Evolutionary conservation across 768 basidiomycete genomes (phyloP).

Genomic region (Udeniomyces megalosporus): DNA sequence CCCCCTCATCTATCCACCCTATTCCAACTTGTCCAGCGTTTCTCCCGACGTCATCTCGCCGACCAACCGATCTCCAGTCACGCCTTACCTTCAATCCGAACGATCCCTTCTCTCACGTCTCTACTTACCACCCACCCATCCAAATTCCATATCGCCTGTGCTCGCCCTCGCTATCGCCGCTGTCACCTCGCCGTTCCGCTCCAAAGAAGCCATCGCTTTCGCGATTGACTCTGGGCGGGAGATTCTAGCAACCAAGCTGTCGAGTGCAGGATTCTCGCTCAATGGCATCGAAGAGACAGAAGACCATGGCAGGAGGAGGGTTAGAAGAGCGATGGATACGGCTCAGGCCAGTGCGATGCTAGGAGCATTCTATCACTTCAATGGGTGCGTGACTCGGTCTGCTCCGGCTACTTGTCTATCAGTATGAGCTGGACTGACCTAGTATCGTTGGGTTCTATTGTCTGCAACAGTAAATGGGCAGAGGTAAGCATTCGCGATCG

Average conservation of each 20-base stretch:
- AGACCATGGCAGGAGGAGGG: not conserved
- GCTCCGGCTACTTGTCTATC: not conserved
- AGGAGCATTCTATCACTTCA: not conserved
- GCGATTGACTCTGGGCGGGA: constrained; percentile 1
- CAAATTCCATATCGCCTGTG: not conserved
- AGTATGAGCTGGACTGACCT: not conserved
- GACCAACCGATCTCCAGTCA: not conserved
- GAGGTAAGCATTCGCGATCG: not conserved
- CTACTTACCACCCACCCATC: not conserved
- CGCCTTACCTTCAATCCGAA: not conserved
- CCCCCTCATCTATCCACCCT: constrained; percentile 4
- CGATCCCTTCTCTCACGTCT: not conserved
- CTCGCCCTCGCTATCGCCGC: constrained; percentile 2
- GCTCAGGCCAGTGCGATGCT: not conserved
- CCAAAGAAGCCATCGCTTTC: not conserved
- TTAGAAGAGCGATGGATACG: constrained; percentile 3
- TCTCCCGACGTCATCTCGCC: not conserved
- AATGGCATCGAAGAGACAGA: not conserved
- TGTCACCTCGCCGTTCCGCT: not conserved
- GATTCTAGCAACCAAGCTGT: not conserved
- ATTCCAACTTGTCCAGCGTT: not conserved
- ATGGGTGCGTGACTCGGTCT: not conserved
- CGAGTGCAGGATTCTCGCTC: not conserved
- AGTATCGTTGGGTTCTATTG: not conserved
- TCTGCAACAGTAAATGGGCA: not conserved